phyloP scores from a whole-genome alignment of 441 rosid genomes.

The Kokia cookei region DNA sequence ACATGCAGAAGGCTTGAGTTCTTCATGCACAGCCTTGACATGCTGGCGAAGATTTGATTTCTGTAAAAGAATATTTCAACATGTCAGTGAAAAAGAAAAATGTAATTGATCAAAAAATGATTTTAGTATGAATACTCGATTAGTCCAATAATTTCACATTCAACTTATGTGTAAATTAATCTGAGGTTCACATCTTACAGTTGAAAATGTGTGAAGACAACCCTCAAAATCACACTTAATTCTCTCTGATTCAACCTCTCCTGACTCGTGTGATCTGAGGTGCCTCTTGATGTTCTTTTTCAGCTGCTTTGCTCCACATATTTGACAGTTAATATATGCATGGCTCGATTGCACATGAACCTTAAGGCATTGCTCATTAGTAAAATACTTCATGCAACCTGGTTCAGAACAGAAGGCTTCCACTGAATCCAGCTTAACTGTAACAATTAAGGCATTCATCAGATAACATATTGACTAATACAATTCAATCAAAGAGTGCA shows the following conservation, averaged over 20 bases:
- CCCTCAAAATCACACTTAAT: slow-evolving; percentile 50
- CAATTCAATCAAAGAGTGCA: not conserved
- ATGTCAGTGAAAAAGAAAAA: not conserved
- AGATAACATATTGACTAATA: not conserved
- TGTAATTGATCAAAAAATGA: not conserved
- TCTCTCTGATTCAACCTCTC: slow-evolving; percentile 24
- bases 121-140: not conserved
- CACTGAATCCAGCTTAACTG: slow-evolving; percentile 58
- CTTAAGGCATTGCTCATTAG: slow-evolving; percentile 55
- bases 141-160: not conserved
- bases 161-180: not conserved
- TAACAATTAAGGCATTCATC: slow-evolving; percentile 2
- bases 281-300: slow-evolving; percentile 79
- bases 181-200: slow-evolving; percentile 28
- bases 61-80: slow-evolving; percentile 23
- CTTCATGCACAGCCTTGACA: slow-evolving; percentile 60
- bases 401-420: slow-evolving; percentile 74
- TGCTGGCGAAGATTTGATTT: slow-evolving; percentile 65
- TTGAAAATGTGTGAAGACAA: slow-evolving; percentile 53
- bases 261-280: slow-evolving; percentile 46
- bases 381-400: slow-evolving; percentile 68
- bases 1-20: slow-evolving; percentile 50
- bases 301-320: slow-evolving; percentile 59
- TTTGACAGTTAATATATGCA: slow-evolving; percentile 44
- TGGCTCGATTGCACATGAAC: slow-evolving; percentile 60